phyloP scores from a whole-genome alignment of 2,329 filamentous ascomycete species.

The Pezicula rhizophila region DNA sequence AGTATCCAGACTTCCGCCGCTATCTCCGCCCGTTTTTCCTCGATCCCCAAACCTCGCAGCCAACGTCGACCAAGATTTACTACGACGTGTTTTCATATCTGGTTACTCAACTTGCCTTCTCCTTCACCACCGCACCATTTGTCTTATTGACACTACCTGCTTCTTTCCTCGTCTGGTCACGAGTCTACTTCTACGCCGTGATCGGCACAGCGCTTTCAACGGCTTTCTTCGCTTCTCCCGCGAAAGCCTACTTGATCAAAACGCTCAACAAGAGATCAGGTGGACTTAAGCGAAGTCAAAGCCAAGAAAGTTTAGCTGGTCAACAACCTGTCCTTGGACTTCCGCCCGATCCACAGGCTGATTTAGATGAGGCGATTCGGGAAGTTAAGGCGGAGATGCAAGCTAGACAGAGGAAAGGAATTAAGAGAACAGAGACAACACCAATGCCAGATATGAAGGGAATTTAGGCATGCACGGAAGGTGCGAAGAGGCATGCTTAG shows the following conservation, averaged over 20 bases:
- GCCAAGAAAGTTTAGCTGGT: constrained; percentile 50
- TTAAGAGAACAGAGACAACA: constrained; percentile 7
- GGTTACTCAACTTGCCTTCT: constrained; percentile 74
- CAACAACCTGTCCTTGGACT: constrained; percentile 68
- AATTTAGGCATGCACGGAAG: too few relatives aligned
- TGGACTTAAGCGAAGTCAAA: constrained; percentile 41
- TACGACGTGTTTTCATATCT: constrained; percentile 78
- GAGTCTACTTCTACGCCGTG: constrained; percentile 84
- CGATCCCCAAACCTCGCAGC: constrained; percentile 63
- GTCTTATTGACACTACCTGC: constrained; percentile 68
- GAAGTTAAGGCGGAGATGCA: constrained; percentile 47
- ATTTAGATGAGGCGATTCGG: constrained; percentile 57
- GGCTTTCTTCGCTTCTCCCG: constrained; percentile 74
- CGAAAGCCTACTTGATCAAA: constrained; percentile 54
- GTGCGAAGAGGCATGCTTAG: too few relatives aligned
- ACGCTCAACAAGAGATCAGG: constrained; percentile 52
- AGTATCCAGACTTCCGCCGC: constrained; percentile 69
- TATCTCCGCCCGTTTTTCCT: constrained; percentile 90
- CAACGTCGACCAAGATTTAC: constrained; percentile 69
- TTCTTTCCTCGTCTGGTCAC: constrained; percentile 71
- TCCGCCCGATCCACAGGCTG: constrained; percentile 65
- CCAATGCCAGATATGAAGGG: constrained; percentile 8
- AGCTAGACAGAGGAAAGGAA: constrained; percentile 16
- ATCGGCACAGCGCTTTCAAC: constrained; percentile 60
- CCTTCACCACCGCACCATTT: constrained; percentile 80